Conservation (phyloP, 2,329 filamentous ascomycete genomes). For the Thielaviopsis euricoi region DNA sequence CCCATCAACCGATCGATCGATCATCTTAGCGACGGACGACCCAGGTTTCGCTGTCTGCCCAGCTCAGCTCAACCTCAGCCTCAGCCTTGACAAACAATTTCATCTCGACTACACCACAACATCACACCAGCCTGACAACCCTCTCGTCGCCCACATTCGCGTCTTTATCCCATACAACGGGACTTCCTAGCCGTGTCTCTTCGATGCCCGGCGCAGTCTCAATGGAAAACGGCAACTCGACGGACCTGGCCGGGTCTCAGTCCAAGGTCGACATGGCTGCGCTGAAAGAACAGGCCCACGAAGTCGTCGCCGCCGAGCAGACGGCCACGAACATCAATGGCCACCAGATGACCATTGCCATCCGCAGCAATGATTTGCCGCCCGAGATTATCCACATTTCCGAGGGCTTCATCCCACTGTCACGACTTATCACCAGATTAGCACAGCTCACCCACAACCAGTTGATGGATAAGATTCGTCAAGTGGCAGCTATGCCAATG, state of each 20-base stretch:
- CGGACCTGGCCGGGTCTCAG: slow-evolving; percentile 16
- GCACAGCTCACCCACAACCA: slow-evolving; percentile 72
- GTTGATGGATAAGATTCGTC: slow-evolving; percentile 51
- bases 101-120: too few species aligned
- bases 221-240: slow-evolving; percentile 33
- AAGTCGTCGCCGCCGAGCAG: slow-evolving; percentile 5
- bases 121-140: background rate
- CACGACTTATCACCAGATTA: slow-evolving; percentile 57
- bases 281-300: slow-evolving; percentile 18
- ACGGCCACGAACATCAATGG: slow-evolving; percentile 6
- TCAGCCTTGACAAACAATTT: too few species aligned
- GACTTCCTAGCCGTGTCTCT: background rate
- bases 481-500: slow-evolving; percentile 52
- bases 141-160: background rate
- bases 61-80: too few species aligned
- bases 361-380: slow-evolving; percentile 40
- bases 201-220: slow-evolving; percentile 36
- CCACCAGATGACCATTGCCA: slow-evolving; percentile 2
- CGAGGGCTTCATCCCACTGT: slow-evolving; percentile 59
- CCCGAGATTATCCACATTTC: slow-evolving; percentile 56
- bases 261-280: slow-evolving; percentile 20
- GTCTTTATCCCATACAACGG: background rate
- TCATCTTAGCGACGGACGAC: too few species aligned
- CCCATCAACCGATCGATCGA: too few species aligned
- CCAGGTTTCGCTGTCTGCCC: too few species aligned